Percentiles rank a stretch among this genome's conserved stretches.
Conservation (phyloP, 1,284 basidiomycete genomes). For the Leccinum fuscescens region DNA sequence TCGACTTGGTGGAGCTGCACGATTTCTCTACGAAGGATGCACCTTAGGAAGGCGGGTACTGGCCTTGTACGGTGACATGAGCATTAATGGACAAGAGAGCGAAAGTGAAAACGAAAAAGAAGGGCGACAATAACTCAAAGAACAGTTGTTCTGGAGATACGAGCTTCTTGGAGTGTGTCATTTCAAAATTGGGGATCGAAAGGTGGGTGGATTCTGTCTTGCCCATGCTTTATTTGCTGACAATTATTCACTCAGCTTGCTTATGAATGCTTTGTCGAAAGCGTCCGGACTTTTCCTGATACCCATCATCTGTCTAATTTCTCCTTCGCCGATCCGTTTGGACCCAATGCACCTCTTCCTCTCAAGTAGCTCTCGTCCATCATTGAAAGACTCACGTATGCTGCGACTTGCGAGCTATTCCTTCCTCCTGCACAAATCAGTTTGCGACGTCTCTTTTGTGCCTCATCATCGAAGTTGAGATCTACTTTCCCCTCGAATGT, state of each 20-base stretch:
- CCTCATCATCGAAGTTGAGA: not conserved
- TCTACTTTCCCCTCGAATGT: slow-evolving; percentile 20
- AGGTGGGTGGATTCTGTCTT: slow-evolving; percentile 39
- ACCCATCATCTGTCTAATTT: slow-evolving; percentile 22
- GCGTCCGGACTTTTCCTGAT: slow-evolving; percentile 56
- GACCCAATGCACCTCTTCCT: slow-evolving; percentile 34
- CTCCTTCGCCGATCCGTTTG: slow-evolving; percentile 32
- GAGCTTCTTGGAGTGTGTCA: slow-evolving; percentile 79
- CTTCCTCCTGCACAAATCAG: slow-evolving; percentile 43
- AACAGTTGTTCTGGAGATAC: slow-evolving; percentile 67
- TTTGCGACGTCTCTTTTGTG: slow-evolving; percentile 8
- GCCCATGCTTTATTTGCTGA: slow-evolving; percentile 4
- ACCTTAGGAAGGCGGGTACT: slow-evolving; percentile 49
- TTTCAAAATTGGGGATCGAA: slow-evolving; percentile 68
- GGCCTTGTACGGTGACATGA: slow-evolving; percentile 17
- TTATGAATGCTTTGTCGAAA: slow-evolving; percentile 54
- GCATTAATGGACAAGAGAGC: slow-evolving; percentile 5
- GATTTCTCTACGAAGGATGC: slow-evolving; percentile 65
- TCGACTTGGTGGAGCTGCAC: slow-evolving; percentile 57
- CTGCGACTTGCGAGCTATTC: slow-evolving; percentile 63
- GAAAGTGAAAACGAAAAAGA: slow-evolving; percentile 41
- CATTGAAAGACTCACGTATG: slow-evolving; percentile 63
- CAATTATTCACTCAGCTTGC: slow-evolving; percentile 46
- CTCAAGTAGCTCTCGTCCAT: slow-evolving; percentile 56
- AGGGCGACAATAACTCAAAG: slow-evolving; percentile 57